These are phyloP conservation scores for Cyclocybe cylindracea DNA, from an alignment of 768 basidiomycete species.

Conservation along the genomic window DNA sequence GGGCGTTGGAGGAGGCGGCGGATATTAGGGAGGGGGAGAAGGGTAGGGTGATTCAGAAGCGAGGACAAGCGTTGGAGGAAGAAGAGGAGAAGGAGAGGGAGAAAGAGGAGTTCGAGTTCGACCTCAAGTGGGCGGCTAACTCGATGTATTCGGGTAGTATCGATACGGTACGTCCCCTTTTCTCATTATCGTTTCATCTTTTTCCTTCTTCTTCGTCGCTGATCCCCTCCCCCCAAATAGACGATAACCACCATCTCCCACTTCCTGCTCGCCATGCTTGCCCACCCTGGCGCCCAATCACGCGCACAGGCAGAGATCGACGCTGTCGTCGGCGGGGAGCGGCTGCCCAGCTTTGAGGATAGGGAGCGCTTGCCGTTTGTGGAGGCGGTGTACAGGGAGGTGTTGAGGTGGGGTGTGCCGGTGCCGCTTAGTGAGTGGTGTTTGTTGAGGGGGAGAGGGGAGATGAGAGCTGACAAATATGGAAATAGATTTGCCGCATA, in stretches of 20 bases:
- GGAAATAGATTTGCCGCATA: conserved; percentile 26
- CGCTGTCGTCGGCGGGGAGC: conserved; percentile 22
- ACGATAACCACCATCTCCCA: conserved; percentile 20
- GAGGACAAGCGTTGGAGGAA: too few relatives aligned
- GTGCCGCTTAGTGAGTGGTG: conserved; percentile 11
- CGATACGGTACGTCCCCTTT: conserved; percentile 13
- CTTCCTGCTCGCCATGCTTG: conserved; percentile 29
- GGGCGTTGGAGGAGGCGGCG: too few relatives aligned
- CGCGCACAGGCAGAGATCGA: conserved; percentile 28
- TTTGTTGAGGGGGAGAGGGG: not conserved
- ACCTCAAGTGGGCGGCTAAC: conserved; percentile 8
- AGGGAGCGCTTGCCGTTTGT: conserved; percentile 7
- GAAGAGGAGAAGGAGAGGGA: too few relatives aligned
- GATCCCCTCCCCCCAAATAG: not conserved
- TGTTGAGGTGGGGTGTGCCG: conserved; percentile 11
- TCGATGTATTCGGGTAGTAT: conserved; percentile 19
- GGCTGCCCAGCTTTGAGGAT: conserved; percentile 25
- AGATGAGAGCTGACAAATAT: conserved; percentile 3
- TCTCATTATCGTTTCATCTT: not conserved
- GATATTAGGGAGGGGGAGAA: too few relatives aligned
- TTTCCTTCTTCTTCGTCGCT: not conserved
- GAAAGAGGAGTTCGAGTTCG: conserved; percentile 7
- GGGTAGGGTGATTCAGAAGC: too few relatives aligned
- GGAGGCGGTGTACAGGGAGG: conserved; percentile 1
- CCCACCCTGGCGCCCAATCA: conserved; percentile 22